Base-by-base conservation (phyloP, 2,329 filamentous ascomycete species). In the Alternaria sp. region DNA sequence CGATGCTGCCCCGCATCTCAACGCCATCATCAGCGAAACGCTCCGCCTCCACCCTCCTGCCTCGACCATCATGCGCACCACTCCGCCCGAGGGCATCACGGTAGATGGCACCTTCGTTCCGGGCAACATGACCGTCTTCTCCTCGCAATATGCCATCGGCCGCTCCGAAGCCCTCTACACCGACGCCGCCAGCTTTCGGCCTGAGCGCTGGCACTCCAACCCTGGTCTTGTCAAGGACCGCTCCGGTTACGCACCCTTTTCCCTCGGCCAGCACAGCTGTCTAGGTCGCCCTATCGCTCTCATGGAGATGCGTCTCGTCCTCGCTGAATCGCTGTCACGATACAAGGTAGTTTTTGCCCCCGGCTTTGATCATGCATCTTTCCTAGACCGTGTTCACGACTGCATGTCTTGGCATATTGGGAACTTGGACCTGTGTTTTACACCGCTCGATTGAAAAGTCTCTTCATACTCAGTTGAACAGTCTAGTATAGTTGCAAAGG, bases 1-100 rank as follows among this genome's bases (percentile, higher is more conserved):
- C 29, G 24, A 45, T 14, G 17, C 42, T 33, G 31, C 31, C 5
- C 41, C 40, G 8, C 41, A 45, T 45, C 33, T 58, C 3, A 56
- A 73, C 68, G 2, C 63, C 33, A 13, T 56, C 34, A 49, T 58
- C 23, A 40, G 40, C 41, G 51, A 58, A 39, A 56, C 51, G 3
- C 46, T 77, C 52, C 65, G 79, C 0, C 56, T 80, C 9, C 72
- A 79, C 24, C 76, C 78, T 0, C 70, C 77, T 1, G 62, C 78
- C 0, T 65, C 74, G 2, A 70, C 67, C 13, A 75, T 73, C 2
- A 64, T 66, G 5, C 73, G 79, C 2, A 49, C 67, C 1, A 78
- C 78, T 0, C 79, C 79, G 8, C 56, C 65, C 0, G 52, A 70
- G 24, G 75, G 75, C 1, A 50, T 77, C 4, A 55, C 76, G 1